Percentiles rank a stretch among this genome's conserved stretches.
Conservation (phyloP, 371 early-diverging fungal genomes). For the Furculomyces boomerangus region DNA sequence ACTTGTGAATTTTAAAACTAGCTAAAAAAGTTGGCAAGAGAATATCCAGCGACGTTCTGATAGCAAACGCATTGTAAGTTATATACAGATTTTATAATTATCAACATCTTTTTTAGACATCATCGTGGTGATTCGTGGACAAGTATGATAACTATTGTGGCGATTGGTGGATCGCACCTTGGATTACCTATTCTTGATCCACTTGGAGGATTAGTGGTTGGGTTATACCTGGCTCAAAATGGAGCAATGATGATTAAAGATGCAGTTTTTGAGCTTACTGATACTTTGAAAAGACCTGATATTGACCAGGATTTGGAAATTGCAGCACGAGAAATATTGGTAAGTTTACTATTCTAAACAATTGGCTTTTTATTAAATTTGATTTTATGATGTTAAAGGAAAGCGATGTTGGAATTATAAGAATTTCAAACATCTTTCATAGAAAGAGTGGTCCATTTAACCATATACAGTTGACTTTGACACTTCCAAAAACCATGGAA, state of each 20-base stretch:
- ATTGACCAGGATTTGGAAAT: conserved; percentile 5
- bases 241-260: conserved; percentile 27
- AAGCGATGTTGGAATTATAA: not conserved
- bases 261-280: conserved; percentile 17
- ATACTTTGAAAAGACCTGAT: conserved; percentile 10
- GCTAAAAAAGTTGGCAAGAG: conserved; percentile 37
- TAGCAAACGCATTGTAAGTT: conserved; percentile 46
- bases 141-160: conserved; percentile 37
- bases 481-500: not conserved
- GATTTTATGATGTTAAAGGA: not conserved
- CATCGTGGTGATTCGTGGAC: conserved; percentile 51
- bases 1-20: conserved; percentile 7
- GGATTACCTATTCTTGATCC: conserved; percentile 49
- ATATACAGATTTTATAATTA: not conserved
- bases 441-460: conserved; percentile 2
- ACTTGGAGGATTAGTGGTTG: conserved; percentile 39
- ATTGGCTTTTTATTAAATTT: not conserved
- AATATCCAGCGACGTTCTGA: conserved; percentile 38
- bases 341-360: not conserved
- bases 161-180: conserved; percentile 36
- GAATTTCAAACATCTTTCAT: not conserved
- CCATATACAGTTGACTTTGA: not conserved
- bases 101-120: conserved; percentile 15
- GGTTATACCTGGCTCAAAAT: conserved; percentile 36
- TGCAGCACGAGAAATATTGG: not conserved